These are phyloP conservation scores for Edaphochlamys debaryana DNA, from an alignment of 139 green algal genomes.

Conservation along the genomic window DNA sequence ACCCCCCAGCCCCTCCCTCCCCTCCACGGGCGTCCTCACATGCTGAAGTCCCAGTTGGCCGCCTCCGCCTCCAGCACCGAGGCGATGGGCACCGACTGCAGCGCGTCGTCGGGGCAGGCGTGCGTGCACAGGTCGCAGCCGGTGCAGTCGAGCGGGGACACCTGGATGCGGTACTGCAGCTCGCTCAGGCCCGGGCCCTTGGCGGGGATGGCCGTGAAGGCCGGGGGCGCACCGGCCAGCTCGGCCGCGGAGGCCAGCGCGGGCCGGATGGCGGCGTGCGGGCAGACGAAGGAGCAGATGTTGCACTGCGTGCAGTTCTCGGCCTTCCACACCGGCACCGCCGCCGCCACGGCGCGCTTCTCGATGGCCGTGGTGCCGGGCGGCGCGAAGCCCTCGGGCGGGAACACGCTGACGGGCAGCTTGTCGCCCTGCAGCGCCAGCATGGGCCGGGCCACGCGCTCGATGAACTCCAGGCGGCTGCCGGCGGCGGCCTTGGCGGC, in stretches of 20 bases:
- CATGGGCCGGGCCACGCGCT: constrained; percentile 63
- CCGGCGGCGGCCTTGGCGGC: constrained; percentile 1
- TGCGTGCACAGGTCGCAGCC: constrained; percentile 72
- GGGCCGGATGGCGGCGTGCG: constrained; percentile 70
- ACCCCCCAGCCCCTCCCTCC: too few species aligned
- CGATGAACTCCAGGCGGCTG: constrained; percentile 53
- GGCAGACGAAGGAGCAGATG: constrained; percentile 74
- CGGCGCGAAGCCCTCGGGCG: constrained; percentile 53
- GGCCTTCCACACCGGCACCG: constrained; percentile 58
- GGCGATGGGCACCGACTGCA: constrained; percentile 47
- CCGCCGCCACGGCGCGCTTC: constrained; percentile 59
- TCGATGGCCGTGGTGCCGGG: constrained; percentile 64
- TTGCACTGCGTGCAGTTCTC: constrained; percentile 73
- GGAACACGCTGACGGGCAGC: constrained; percentile 67
- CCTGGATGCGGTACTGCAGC: constrained; percentile 70
- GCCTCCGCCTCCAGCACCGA: constrained; percentile 50
- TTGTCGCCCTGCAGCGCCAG: constrained; percentile 69
- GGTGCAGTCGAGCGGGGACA: constrained; percentile 71
- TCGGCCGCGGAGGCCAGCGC: constrained; percentile 52
- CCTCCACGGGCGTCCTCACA: too few species aligned
- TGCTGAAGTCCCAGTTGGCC: constrained; percentile 63
- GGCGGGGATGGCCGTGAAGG: constrained; percentile 54
- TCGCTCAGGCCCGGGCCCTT: constrained; percentile 42
- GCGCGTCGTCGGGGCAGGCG: constrained; percentile 65
- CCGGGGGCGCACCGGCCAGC: constrained; percentile 44